Evolutionary conservation across 2,329 filamentous ascomycete genomes (phyloP).

Genomic region (Emmonsiellopsis sp.): DNA sequence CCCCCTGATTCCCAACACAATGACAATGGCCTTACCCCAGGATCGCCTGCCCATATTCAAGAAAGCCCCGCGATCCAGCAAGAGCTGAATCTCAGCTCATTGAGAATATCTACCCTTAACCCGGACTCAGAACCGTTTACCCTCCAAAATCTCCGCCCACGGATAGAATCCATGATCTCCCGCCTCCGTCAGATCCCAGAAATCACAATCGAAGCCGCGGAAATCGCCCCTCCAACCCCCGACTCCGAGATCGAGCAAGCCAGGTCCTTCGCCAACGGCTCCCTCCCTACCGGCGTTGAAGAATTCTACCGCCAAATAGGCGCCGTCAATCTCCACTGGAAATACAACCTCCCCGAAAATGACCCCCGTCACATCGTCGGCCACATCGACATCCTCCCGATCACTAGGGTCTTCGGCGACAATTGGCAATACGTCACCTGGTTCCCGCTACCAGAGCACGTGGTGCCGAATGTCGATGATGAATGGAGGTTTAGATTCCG

Average conservation of each 20-base stretch:
- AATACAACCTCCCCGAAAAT: neutral
- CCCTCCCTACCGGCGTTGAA: neutral
- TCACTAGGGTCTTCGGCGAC: neutral
- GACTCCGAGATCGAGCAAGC: neutral
- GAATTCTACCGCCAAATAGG: slow-evolving; percentile 1
- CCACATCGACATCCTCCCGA: neutral
- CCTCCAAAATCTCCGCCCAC: too few relatives aligned
- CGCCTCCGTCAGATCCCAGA: neutral
- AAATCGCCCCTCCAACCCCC: neutral
- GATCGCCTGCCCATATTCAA: too few relatives aligned
- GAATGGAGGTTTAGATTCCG: slow-evolving; percentile 1
- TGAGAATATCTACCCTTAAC: too few relatives aligned
- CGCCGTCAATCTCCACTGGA: neutral
- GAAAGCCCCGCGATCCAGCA: too few relatives aligned
- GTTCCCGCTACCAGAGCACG: neutral
- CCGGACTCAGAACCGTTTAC: too few relatives aligned
- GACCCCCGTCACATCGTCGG: neutral
- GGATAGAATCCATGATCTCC: neutral
- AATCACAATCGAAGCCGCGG: neutral
- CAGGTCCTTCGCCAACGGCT: neutral
- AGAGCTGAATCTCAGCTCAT: too few relatives aligned
- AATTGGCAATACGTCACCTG: neutral
- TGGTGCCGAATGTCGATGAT: neutral
- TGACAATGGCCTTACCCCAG: too few relatives aligned
- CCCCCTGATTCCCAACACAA: too few relatives aligned